Percentiles rank a stretch among this genome's conserved stretches.
Evolutionary conservation across 1,139 yeast species (phyloP).

Genomic region (Kodamaea sp.): DNA sequence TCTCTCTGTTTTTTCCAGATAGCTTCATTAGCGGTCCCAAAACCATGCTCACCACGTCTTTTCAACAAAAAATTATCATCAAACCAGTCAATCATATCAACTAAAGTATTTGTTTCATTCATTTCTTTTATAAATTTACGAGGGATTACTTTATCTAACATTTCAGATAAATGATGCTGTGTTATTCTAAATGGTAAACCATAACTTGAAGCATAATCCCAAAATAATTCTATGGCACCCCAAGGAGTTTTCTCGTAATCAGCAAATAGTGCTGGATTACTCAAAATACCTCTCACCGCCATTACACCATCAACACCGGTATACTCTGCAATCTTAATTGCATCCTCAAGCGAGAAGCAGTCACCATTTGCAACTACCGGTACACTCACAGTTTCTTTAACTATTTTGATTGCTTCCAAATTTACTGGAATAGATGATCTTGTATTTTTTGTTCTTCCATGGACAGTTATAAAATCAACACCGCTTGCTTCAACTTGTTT

Average conservation of each 20-base stretch:
- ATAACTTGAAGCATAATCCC: slow-evolving; percentile 73
- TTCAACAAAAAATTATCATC: slow-evolving; percentile 64
- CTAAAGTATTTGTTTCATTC: slow-evolving; percentile 56
- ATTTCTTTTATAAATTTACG: slow-evolving; percentile 55
- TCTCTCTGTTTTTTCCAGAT: slow-evolving; percentile 45
- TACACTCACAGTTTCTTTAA: slow-evolving; percentile 57
- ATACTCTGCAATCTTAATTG: slow-evolving; percentile 50
- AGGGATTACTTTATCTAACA: slow-evolving; percentile 65
- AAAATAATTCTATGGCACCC: slow-evolving; percentile 81
- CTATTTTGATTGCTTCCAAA: slow-evolving; percentile 70
- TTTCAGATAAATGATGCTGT: slow-evolving; percentile 86
- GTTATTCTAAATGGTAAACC: slow-evolving; percentile 80
- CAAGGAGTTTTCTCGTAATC: slow-evolving; percentile 78
- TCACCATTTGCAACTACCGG: slow-evolving; percentile 98
- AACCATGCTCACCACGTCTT: slow-evolving; percentile 64
- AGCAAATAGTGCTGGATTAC: slow-evolving; percentile 84
- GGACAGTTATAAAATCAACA: slow-evolving; percentile 90
- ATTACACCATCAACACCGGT: slow-evolving; percentile 91
- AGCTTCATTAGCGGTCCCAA: slow-evolving; percentile 57
- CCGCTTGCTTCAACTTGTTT: slow-evolving; percentile 77
- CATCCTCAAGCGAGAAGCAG: slow-evolving; percentile 68
- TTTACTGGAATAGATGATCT: slow-evolving; percentile 82
- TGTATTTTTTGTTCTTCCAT: slow-evolving; percentile 84
- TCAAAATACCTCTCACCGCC: slow-evolving; percentile 88
- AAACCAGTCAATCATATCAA: slow-evolving; percentile 78